phyloP scores from a whole-genome alignment of 176 grass and related monocot genomes.

The Tillandsia leiboldiana region DNA sequence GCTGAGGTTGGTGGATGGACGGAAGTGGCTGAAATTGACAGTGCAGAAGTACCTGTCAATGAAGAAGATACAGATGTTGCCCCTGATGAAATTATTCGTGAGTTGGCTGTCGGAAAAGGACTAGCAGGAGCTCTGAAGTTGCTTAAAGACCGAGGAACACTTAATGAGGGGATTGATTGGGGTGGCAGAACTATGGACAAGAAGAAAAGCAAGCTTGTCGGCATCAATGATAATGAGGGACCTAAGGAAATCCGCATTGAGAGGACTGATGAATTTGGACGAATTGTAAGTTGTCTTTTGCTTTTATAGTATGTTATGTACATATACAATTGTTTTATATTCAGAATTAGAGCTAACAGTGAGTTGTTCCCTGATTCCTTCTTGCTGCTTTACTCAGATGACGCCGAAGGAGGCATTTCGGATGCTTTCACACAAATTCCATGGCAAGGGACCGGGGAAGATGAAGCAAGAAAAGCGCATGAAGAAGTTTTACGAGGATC shows the following conservation, averaged over 20 bases:
- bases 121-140: slow-evolving; percentile 75
- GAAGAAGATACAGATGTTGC: slow-evolving; percentile 41
- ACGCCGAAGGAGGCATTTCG: slow-evolving; percentile 88
- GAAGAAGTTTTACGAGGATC: slow-evolving; percentile 74
- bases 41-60: slow-evolving; percentile 18
- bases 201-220: slow-evolving; percentile 84
- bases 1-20: slow-evolving; percentile 24
- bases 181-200: slow-evolving; percentile 88
- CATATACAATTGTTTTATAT: not conserved
- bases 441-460: slow-evolving; percentile 87
- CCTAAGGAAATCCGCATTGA: slow-evolving; percentile 80
- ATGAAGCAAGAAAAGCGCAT: slow-evolving; percentile 81
- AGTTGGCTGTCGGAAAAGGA: slow-evolving; percentile 70
- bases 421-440: slow-evolving; percentile 80
- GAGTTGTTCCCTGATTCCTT: not conserved
- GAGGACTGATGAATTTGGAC: slow-evolving; percentile 80
- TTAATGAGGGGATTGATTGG: slow-evolving; percentile 80
- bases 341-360: not conserved
- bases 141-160: slow-evolving; percentile 59
- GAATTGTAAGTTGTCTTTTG: slow-evolving; percentile 54
- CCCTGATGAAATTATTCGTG: slow-evolving; percentile 65
- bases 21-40: slow-evolving; percentile 31
- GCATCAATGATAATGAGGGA: slow-evolving; percentile 49
- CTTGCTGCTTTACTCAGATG: slow-evolving; percentile 33
- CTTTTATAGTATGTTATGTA: not conserved